These are phyloP conservation scores for Geranium rotundifolium DNA, from an alignment of 345 rosid genomes.

Conservation along the genomic window DNA sequence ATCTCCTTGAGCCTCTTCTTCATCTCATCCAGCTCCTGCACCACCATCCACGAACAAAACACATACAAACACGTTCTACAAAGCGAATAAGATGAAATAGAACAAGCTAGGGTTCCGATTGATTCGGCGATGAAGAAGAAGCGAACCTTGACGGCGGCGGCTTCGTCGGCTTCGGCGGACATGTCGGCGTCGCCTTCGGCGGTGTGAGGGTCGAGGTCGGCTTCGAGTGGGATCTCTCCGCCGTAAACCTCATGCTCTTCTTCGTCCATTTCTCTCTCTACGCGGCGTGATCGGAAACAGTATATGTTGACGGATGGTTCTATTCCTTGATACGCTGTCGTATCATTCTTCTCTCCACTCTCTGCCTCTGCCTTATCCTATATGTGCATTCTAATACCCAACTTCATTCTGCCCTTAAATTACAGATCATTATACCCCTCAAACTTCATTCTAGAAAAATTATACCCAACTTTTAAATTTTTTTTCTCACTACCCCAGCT, in stretches of 20 bases:
- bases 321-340: neutral
- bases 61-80: neutral
- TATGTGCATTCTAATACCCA: too few species aligned
- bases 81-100: neutral
- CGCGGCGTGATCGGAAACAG: neutral
- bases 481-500: too few species aligned
- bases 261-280: constrained; percentile 47
- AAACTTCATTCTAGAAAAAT: too few species aligned
- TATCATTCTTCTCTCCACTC: too few species aligned
- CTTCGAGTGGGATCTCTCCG: constrained; percentile 83
- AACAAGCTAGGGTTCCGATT: too few species aligned
- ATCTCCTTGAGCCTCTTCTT: constrained; percentile 91
- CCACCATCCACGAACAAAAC: neutral
- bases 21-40: constrained; percentile 93
- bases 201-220: constrained; percentile 47
- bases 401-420: too few species aligned
- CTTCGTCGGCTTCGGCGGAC: constrained; percentile 71
- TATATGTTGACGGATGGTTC: too few species aligned
- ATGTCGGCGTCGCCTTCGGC: constrained; percentile 62
- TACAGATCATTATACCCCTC: too few species aligned
- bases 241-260: constrained; percentile 98
- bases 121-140: too few species aligned
- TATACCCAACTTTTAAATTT: too few species aligned
- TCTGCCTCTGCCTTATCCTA: too few species aligned
- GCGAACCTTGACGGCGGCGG: constrained; percentile 66